Base-by-base conservation (phyloP, 106 monocot species). In the Dendrobium officinale region DNA sequence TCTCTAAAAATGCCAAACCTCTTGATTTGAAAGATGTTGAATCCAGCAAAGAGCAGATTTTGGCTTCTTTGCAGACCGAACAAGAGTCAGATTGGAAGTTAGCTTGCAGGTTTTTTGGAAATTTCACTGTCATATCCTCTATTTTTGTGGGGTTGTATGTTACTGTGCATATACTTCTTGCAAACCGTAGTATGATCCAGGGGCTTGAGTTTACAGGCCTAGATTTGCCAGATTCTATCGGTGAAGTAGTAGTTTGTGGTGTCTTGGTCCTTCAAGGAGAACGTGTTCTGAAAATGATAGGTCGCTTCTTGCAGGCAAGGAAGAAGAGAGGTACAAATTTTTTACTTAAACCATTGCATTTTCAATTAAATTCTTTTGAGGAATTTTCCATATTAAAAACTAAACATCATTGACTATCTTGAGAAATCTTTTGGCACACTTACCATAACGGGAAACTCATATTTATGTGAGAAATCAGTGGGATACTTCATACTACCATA, bases 151-250 rank as follows among this genome's bases (percentile, higher is more conserved):
- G 37, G 13, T 29, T 91, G 10, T 95, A 89, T 82, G 84, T 92
- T 73, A 42, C 86, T 77, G 74, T 82, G 10, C 95, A 95, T 79
- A 81, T 92, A 73, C 72, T 87, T 33, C 54, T 95, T 22, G 79
- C 85, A 56, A 86, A 84, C 58, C 86, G 87, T 67, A 85, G 77
- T 45, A 70, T 55, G 27, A 55, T 86, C 33, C 86, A 90, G 9
- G 92, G 92, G 22, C 89, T 95, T 83, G 95, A 95, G 77, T 95
- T 91, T 82, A 64, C 81, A 75, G 92, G 95, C 24, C 42, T 95
- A 82, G 95, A 95, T 83, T 86, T 95, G 79, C 95, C 95, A 20
- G 95, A 95, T 79, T 95, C 95, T 4, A 66, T 95, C 73, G 89
- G 88, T 22, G 95, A 95, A 82, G 45, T 95, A 37, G 78, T 95